phyloP scores from a whole-genome alignment of 2,329 filamentous ascomycete genomes.

The Spiromastix sp. region DNA sequence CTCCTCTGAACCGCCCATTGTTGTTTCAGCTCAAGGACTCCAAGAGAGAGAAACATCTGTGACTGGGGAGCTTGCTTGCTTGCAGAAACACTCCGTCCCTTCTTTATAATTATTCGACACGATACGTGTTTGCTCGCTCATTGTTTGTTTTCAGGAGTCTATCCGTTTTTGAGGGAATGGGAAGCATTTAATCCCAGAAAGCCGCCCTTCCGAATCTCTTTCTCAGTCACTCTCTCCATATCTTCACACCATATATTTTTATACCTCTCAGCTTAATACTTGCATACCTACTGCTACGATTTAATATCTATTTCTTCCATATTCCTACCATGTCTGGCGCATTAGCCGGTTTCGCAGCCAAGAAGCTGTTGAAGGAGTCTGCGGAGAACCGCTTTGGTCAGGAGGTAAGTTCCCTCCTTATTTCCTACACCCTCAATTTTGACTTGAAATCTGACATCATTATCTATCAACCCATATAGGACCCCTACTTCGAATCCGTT shows the following conservation, averaged over 20 bases:
- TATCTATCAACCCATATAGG: slow-evolving; percentile 41
- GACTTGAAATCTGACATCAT: neutral
- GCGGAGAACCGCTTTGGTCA: slow-evolving; percentile 32
- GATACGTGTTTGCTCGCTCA: neutral
- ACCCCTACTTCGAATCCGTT: slow-evolving; percentile 81
- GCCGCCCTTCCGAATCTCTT: too few species aligned
- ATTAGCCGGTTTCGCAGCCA: slow-evolving; percentile 19
- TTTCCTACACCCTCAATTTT: neutral
- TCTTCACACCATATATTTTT: neutral
- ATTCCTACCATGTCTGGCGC: slow-evolving; percentile 13
- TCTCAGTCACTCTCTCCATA: neutral
- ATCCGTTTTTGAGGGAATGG: too few species aligned
- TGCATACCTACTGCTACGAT: neutral
- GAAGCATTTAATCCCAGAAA: too few species aligned
- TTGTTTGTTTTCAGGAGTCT: neutral
- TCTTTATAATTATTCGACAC: too few species aligned
- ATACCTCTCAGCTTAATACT: neutral
- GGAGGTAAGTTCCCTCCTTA: slow-evolving; percentile 21
- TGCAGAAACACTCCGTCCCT: neutral
- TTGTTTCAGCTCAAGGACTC: too few species aligned
- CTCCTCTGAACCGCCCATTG: too few species aligned
- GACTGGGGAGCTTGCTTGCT: neutral
- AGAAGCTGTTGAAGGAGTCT: slow-evolving; percentile 26
- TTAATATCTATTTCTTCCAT: neutral
- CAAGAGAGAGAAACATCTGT: too few species aligned